phyloP scores from a whole-genome alignment of 2,329 filamentous ascomycete species.

The Meredithiella fracta region DNA sequence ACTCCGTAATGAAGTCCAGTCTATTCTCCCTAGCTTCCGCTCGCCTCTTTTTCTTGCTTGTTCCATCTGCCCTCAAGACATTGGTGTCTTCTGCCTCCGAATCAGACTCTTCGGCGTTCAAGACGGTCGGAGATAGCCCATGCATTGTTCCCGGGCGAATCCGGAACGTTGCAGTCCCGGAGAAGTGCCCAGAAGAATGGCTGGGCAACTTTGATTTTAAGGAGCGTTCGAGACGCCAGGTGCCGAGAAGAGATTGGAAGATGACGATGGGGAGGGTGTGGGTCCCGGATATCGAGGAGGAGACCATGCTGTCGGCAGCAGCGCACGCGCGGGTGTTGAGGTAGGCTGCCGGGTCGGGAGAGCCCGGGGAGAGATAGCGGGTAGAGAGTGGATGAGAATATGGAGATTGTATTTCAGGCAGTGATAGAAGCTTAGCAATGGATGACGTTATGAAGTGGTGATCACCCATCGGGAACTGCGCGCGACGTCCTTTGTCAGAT shows the following conservation, averaged over 20 bases:
- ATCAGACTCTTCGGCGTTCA: not conserved
- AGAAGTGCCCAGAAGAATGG: constrained; percentile 48
- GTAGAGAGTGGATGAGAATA: not conserved
- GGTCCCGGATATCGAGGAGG: constrained; percentile 28
- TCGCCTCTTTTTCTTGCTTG: not conserved
- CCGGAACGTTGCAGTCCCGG: constrained; percentile 47
- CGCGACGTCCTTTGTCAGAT: constrained; percentile 36
- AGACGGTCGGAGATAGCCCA: not conserved
- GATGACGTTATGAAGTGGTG: constrained; percentile 62
- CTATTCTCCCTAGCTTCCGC: constrained; percentile 7
- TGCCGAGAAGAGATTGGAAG: constrained; percentile 54
- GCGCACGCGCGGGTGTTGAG: constrained; percentile 29
- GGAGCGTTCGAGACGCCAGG: constrained; percentile 46
- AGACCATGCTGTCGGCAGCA: constrained; percentile 28
- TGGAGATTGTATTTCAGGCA: constrained; percentile 18
- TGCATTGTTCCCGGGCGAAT: constrained; percentile 21
- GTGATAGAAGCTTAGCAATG: constrained; percentile 39
- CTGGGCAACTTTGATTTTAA: constrained; percentile 36
- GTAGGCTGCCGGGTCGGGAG: constrained; percentile 22
- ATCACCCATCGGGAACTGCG: constrained; percentile 71
- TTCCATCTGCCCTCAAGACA: constrained; percentile 16
- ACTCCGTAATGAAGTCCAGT: constrained; percentile 32
- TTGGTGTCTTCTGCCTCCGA: constrained; percentile 16
- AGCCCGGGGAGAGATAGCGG: constrained; percentile 30
- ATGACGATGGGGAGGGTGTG: constrained; percentile 48